phyloP scores from a whole-genome alignment of 306 rosid genomes.

The Notholithocarpus densiflorus region DNA sequence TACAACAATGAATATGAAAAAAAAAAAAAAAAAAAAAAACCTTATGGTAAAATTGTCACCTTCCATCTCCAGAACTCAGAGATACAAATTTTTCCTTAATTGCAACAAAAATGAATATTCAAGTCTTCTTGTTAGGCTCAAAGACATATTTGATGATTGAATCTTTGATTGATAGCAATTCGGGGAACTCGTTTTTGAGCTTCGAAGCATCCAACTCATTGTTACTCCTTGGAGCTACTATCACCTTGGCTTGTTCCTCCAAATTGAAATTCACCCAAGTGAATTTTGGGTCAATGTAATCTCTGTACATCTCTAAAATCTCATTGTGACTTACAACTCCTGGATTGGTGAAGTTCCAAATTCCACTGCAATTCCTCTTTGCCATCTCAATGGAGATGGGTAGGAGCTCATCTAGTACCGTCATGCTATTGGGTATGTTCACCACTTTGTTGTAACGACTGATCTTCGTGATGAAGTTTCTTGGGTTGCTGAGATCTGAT shows the following conservation, averaged over 20 bases:
- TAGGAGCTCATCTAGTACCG: slow-evolving; percentile 66
- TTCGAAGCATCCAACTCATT: slow-evolving; percentile 68
- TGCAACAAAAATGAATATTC: slow-evolving; percentile 7
- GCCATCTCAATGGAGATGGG: slow-evolving; percentile 77
- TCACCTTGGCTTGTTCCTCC: slow-evolving; percentile 71
- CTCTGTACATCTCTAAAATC: slow-evolving; percentile 54
- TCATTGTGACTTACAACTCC: slow-evolving; percentile 73
- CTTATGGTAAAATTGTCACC: too few relatives aligned
- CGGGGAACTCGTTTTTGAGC: slow-evolving; percentile 58
- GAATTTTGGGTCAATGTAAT: slow-evolving; percentile 55
- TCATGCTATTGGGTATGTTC: slow-evolving; percentile 76
- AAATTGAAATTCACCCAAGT: slow-evolving; percentile 56
- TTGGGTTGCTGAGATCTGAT: slow-evolving; percentile 66
- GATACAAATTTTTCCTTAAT: slow-evolving; percentile 19
- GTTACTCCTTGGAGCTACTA: slow-evolving; percentile 65
- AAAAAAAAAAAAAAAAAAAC: too few relatives aligned
- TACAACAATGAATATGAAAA: too few relatives aligned
- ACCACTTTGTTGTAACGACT: slow-evolving; percentile 57
- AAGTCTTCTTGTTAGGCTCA: slow-evolving; percentile 62
- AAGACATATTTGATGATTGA: slow-evolving; percentile 61
- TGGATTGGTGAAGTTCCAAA: slow-evolving; percentile 85
- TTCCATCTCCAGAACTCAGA: background rate
- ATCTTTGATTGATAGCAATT: slow-evolving; percentile 51
- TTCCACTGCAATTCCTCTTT: slow-evolving; percentile 51
- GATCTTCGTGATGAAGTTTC: slow-evolving; percentile 77